Conservation (phyloP, 225 moss, liverwort and hornwort genomes). For the Marchantia paleacea region DNA sequence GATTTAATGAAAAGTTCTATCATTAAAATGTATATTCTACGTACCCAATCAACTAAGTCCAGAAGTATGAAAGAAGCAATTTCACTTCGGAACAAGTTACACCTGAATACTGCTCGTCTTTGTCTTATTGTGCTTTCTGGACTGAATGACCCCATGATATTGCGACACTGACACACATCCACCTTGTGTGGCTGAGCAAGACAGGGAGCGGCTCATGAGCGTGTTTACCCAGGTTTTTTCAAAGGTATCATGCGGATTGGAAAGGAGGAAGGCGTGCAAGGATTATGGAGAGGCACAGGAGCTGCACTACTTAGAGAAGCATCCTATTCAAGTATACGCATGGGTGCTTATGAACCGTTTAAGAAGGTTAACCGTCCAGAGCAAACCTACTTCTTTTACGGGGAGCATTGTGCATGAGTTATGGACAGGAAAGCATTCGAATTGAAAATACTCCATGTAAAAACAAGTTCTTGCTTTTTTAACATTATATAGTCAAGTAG, state of each 20-base stretch:
- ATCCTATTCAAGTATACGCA: slow-evolving; percentile 79
- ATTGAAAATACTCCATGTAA: background rate
- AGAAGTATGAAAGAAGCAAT: background rate
- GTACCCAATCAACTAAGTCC: background rate
- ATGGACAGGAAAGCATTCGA: background rate
- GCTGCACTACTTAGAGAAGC: slow-evolving; percentile 79
- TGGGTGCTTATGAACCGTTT: slow-evolving; percentile 75
- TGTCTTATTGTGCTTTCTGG: background rate
- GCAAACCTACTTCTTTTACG: background rate
- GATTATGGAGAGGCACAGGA: slow-evolving; percentile 83
- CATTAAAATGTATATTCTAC: background rate
- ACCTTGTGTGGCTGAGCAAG: slow-evolving; percentile 10
- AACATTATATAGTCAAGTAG: background rate
- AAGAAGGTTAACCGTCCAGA: slow-evolving; percentile 49
- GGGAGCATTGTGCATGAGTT: background rate
- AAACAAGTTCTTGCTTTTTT: background rate
- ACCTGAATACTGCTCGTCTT: background rate
- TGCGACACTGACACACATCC: background rate
- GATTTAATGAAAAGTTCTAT: no score
- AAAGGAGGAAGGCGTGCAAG: slow-evolving; percentile 63
- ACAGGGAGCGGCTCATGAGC: slow-evolving; percentile 40
- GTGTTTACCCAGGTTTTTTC: slow-evolving; percentile 58
- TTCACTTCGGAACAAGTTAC: background rate
- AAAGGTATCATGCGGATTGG: slow-evolving; percentile 58
- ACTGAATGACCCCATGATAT: background rate